These are phyloP conservation scores for Stromatinia cepivora DNA, from an alignment of 2,329 filamentous ascomycete species.

Conservation along the genomic window DNA sequence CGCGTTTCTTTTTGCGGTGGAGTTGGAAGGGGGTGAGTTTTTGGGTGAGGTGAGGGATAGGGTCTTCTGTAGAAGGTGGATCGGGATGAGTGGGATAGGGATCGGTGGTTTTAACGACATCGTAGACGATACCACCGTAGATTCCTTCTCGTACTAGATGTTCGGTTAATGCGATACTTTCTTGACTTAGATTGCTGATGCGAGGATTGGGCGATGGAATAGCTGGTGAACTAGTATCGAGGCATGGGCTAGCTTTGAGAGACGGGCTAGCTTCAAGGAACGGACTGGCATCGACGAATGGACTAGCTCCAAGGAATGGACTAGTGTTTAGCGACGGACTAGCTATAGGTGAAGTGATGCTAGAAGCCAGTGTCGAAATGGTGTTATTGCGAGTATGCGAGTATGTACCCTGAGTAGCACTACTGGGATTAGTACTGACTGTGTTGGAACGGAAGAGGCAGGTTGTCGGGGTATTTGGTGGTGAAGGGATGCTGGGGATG, in stretches of 20 bases:
- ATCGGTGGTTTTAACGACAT: background rate
- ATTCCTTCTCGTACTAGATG: constrained; percentile 16
- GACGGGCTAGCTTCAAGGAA: background rate
- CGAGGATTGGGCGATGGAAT: background rate
- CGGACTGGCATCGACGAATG: background rate
- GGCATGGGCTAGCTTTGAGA: background rate
- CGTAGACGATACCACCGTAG: constrained; percentile 8
- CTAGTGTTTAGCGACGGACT: background rate
- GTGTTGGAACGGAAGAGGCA: background rate
- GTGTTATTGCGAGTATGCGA: background rate
- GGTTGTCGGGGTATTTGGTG: background rate
- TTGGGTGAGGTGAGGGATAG: background rate
- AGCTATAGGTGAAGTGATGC: background rate
- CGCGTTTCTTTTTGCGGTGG: background rate
- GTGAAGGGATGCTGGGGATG: background rate
- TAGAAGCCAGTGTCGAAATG: background rate
- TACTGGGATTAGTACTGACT: background rate
- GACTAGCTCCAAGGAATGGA: background rate
- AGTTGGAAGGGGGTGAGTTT: background rate
- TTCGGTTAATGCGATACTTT: constrained; percentile 1
- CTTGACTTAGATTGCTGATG: background rate
- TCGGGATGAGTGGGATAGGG: background rate
- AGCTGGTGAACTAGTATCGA: background rate
- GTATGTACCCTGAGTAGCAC: background rate
- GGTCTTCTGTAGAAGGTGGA: background rate